Evolutionary conservation across 371 early-diverging fungal genomes (phyloP), one percentile per base, ranked within the genome.

Genomic region (Circinella minor): DNA sequence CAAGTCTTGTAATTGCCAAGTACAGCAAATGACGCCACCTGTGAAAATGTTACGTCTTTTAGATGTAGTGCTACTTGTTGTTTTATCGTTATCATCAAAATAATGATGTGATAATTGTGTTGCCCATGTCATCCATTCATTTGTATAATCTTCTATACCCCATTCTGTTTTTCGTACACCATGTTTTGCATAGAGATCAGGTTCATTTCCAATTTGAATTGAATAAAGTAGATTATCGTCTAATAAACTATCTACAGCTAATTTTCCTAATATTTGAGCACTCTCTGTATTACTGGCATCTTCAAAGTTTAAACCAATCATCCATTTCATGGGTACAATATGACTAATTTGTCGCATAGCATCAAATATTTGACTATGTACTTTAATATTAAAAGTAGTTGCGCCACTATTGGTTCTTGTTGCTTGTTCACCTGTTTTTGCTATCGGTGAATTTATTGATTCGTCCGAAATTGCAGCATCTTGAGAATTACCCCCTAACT

Each of bases 401-500:
- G 67, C 67, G 4, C 57, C 66, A 61, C 63, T 63, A 55, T 66
- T 63, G 43, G 49, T 51, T n/a, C 66, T 61, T 20, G 13, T 36
- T 5, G 66, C 67, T 46, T 51, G 54, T 39, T 59, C 57, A 20
- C 48, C 61, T 1, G 67, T 71, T 47, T 66, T 71, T 17, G 60
- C 55, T 10, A 71, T 62, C 4, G 54, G 62, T 9, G 36, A 8
- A 4, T 18, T 43, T 15, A 71, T 65, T 17, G 34, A 11, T 66
- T 71, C 71, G 39, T 71, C 71, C 13, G 66, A 49, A 11, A 14
- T 37, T 1, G 66, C 66, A 36, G 71, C 61, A 51, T 71, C 71
- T 63, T 71, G 71, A 34, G 66, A 66, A 48, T 71, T 71, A 9
- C 71, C 71, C 37, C 71, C 71, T 48, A 71, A 55, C 68, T 68